Percentiles rank a stretch among this genome's conserved stretches.
These are phyloP conservation scores for Aspergillus olivimuriae DNA, from an alignment of 495 filamentous ascomycete genomes.

Conservation along the genomic window DNA sequence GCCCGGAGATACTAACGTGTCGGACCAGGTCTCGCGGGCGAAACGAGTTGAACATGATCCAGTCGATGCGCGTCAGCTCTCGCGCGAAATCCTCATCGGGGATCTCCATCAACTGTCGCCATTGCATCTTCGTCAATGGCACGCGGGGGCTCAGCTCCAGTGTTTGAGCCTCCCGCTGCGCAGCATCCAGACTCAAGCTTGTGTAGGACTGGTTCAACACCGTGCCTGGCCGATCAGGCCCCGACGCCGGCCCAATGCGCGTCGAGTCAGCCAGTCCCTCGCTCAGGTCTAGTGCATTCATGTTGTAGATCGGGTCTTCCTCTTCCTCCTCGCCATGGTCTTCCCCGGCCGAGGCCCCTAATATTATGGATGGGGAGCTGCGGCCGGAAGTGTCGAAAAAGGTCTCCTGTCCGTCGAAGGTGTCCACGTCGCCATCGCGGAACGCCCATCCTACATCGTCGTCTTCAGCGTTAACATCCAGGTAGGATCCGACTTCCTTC, in stretches of 20 bases:
- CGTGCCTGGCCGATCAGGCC: slow-evolving; percentile 35
- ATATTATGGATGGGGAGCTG: slow-evolving; percentile 35
- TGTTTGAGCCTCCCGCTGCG: slow-evolving; percentile 62
- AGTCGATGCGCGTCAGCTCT: slow-evolving; percentile 92
- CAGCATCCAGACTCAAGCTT: slow-evolving; percentile 56
- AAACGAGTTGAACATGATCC: slow-evolving; percentile 95
- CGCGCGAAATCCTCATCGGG: slow-evolving; percentile 77
- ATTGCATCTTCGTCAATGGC: slow-evolving; percentile 68
- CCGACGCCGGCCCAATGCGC: slow-evolving; percentile 38
- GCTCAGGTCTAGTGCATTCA: slow-evolving; percentile 39
- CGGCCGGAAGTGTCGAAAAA: slow-evolving; percentile 34
- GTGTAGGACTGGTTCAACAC: slow-evolving; percentile 41
- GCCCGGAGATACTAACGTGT: slow-evolving; percentile 69
- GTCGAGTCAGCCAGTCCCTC: slow-evolving; percentile 34
- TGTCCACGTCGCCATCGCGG: slow-evolving; percentile 51
- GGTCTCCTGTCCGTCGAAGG: slow-evolving; percentile 28
- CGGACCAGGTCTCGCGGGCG: slow-evolving; percentile 89
- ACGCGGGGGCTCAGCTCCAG: slow-evolving; percentile 56
- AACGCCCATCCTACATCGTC: slow-evolving; percentile 78
- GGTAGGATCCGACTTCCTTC: slow-evolving; percentile 67
- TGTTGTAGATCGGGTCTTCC: slow-evolving; percentile 38
- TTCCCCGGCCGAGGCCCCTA: slow-evolving; percentile 20
- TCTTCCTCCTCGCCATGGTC: slow-evolving; percentile 28
- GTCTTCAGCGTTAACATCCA: slow-evolving; percentile 61
- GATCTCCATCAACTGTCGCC: slow-evolving; percentile 76